Evolutionary conservation across 2,329 filamentous ascomycete species (phyloP), one percentile per base, ranked within the genome.

Genomic region (Emergomyces africanus): DNA sequence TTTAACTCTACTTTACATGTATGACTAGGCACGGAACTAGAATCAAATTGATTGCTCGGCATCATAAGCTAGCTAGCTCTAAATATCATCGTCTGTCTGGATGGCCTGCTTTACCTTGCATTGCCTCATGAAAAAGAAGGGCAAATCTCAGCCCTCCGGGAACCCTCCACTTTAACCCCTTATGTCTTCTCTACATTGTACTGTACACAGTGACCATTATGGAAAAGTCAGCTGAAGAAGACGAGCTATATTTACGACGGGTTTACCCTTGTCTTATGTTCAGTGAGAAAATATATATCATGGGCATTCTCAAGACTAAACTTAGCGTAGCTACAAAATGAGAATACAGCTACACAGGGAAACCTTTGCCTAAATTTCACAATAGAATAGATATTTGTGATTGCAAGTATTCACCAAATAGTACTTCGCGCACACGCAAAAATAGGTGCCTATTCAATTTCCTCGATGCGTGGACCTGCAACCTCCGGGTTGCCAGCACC

Each of bases 381-480:
- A 12, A 28, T 6, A 28, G 46, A 14, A 14, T 37, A 8, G 12
- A 15, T 6, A 5, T 15, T 39, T 23, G n/a, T 18, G 10, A 14
- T 39, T 35, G n/a, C 50, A 53, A 37, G 37, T 14, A 53, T 20
- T 15, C 9, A 28, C 20, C 46, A 39, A 53, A 8, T 12, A 30
- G 30, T 15, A 12, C 30, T 10, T 15, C 12, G 8, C 3, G 14
- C 33, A 42, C 23, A 15, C 30, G 14, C 33, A 30, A n/a, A 3
- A 30, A 23, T 5, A 44, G 15, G 28, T 6, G 8, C 28, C 23
- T 64, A 75, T 60, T 77, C 74, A 62, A 77, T 74, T 63, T 77
- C 74, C 58, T 76, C 72, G 57, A 77, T 76, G 28, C 67, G 67
- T 1, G 72, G 72, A 20, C 65, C 63, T 18, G 60, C 56, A 23